Evolutionary conservation across 768 basidiomycete species (phyloP), one percentile per base, ranked within the genome.

Genomic region (Candolleomyces efflorescens): DNA sequence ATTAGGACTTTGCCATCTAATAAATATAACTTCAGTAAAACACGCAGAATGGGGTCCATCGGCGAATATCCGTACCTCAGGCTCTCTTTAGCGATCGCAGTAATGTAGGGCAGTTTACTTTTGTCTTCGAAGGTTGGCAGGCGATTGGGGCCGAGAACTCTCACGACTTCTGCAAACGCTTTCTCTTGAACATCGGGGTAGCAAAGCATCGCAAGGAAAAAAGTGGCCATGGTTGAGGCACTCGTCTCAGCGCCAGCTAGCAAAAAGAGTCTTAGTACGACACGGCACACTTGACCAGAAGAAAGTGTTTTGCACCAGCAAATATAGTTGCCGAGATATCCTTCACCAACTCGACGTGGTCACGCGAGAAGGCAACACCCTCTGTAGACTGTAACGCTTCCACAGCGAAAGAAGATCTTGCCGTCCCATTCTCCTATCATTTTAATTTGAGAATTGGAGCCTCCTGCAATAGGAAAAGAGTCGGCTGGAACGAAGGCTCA

Each of bases 111-210:
- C 12, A 78, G 63, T 5, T 64, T 61, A 12, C 62, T 64, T 2
- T 64, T 56, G 54, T 78, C 75, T 20, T 66, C 67, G 52, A 73
- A 69, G 10, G 64, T 67, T 2, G 75, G 75, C 1, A 78, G 64
- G 13, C 74, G 22, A 44, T 23, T 20, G 15, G 37, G 23, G 43
- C 17, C 54, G 11, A 77, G 12, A 13, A 75, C 64, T 12, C 64
- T 59, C 55, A 77, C 77, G 37, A 78, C 65, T 61, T 78, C 77
- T 48, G 65, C 70, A 43, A 72, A 75, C 5, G 74, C 78, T 59
- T 67, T 72, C 52, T 66, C 68, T 60, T 67, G 75, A 7, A 52
- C 66, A 3, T 71, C 72, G 0, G 78, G 78, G 54, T 68, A 56
- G n/a, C 24, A 44, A 17, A 54, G 26, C 54, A 65, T 63, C 1